Conservation (phyloP, 306 rosid genomes). For the Vachellia pachyceras region DNA sequence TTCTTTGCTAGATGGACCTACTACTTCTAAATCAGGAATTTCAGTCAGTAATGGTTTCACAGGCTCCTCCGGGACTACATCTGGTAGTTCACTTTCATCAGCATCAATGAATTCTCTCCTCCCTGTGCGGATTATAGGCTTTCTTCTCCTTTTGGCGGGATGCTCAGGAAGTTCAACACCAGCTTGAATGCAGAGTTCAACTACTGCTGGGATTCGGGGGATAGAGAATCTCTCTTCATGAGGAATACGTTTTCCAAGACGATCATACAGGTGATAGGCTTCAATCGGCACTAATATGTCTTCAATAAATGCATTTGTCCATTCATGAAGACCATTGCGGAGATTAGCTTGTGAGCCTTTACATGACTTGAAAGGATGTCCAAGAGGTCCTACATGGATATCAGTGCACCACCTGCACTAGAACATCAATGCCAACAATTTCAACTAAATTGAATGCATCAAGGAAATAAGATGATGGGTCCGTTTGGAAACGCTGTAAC, state of each 20-base stretch:
- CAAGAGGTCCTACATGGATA: conserved; percentile 89
- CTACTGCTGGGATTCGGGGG: conserved; percentile 86
- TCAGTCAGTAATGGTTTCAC: conserved; percentile 57
- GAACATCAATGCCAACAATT: conserved; percentile 12
- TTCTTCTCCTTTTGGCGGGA: conserved; percentile 90
- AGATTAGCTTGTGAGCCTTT: conserved; percentile 63
- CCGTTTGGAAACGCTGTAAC: too few relatives aligned
- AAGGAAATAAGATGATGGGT: conserved; percentile 14
- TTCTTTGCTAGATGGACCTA: conserved; percentile 54
- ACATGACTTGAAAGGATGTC: conserved; percentile 96
- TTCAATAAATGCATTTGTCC: conserved; percentile 75
- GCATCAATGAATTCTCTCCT: conserved; percentile 85
- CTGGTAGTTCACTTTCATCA: conserved; percentile 92
- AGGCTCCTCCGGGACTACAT: conserved; percentile 54
- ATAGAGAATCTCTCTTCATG: conserved; percentile 79
- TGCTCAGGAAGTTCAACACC: conserved; percentile 77
- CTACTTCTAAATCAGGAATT: conserved; percentile 65
- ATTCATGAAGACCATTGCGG: conserved; percentile 79
- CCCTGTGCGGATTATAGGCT: conserved; percentile 78
- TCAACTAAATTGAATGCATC: conserved; percentile 24
- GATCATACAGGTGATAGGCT: conserved; percentile 83
- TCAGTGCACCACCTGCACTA: conserved; percentile 85
- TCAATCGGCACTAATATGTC: conserved; percentile 81
- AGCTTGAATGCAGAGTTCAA: conserved; percentile 95
- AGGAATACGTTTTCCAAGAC: conserved; percentile 76